Percentiles rank a stretch among this genome's conserved stretches.
Evolutionary conservation across 495 filamentous ascomycete genomes (phyloP).

Genomic region (Penicillium cinerascens): DNA sequence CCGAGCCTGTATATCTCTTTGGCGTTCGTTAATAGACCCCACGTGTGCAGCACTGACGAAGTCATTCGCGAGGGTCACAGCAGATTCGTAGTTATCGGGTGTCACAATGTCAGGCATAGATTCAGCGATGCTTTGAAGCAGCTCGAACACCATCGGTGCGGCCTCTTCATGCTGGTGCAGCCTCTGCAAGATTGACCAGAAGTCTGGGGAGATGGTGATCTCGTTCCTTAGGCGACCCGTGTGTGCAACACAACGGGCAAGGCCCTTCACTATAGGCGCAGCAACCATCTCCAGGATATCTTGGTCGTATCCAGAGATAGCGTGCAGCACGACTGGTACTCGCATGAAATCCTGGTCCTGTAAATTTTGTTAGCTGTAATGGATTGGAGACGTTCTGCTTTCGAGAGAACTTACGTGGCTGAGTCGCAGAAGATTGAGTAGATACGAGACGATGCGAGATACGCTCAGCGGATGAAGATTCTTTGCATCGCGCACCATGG

Average conservation of each 20-base stretch:
- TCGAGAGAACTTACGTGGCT: conserved; percentile 68
- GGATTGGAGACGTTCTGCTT: not conserved
- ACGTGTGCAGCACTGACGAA: conserved; percentile 84
- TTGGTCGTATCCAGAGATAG: conserved; percentile 80
- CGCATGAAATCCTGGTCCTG: conserved; percentile 87
- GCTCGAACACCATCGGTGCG: conserved; percentile 74
- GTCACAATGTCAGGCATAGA: conserved; percentile 71
- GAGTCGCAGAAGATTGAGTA: conserved; percentile 76
- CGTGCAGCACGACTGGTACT: conserved; percentile 88
- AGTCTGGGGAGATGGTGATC: conserved; percentile 93
- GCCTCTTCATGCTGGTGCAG: conserved; percentile 65
- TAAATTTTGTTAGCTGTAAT: conserved; percentile 26
- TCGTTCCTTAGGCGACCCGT: conserved; percentile 78
- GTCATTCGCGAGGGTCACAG: conserved; percentile 77
- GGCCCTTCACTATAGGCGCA: conserved; percentile 67
- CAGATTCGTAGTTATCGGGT: conserved; percentile 91
- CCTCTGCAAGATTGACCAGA: conserved; percentile 86
- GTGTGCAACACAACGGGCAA: conserved; percentile 73
- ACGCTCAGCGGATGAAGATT: conserved; percentile 77
- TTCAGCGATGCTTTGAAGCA: conserved; percentile 69
- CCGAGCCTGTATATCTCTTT: conserved; percentile 57
- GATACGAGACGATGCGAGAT: conserved; percentile 80
- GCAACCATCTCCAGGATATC: conserved; percentile 73
- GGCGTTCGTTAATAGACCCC: conserved; percentile 75
- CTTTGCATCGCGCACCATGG: conserved; percentile 71